These are phyloP conservation scores for Starmerella apicola DNA, from an alignment of 805 yeast species.

Conservation along the genomic window DNA sequence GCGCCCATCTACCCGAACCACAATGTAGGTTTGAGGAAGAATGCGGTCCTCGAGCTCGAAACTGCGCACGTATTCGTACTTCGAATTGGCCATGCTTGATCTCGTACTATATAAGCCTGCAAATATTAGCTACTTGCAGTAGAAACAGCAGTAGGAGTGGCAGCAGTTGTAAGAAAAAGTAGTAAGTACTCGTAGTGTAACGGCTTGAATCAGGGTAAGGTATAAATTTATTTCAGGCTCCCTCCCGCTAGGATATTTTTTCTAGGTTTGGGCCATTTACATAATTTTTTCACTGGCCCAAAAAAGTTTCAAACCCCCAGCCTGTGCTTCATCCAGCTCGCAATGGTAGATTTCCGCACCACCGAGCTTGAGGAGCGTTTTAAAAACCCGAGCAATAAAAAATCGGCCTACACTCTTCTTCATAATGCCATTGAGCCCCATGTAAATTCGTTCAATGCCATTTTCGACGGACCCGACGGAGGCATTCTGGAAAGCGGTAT, in stretches of 20 bases:
- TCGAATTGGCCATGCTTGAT: conserved; percentile 57
- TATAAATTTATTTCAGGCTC: too few species aligned
- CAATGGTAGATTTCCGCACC: conserved; percentile 45
- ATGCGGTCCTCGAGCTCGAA: conserved; percentile 66
- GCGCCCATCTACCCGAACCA: conserved; percentile 82
- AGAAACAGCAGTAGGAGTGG: too few species aligned
- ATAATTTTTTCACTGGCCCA: conserved; percentile 6
- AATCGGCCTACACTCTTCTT: conserved; percentile 67
- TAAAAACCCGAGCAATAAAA: conserved; percentile 78
- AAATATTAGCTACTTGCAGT: too few species aligned
- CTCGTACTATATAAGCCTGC: too few species aligned
- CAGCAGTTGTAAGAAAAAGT: too few species aligned
- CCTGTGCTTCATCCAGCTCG: neutral
- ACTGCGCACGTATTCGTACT: conserved; percentile 72
- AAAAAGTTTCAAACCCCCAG: neutral
- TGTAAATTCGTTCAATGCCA: conserved; percentile 89
- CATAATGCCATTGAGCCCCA: conserved; percentile 90
- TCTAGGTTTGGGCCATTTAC: conserved; percentile 2
- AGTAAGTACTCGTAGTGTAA: too few species aligned
- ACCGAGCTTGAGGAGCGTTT: conserved; percentile 79
- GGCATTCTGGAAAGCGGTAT: conserved; percentile 78
- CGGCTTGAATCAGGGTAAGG: too few species aligned
- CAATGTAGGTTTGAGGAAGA: conserved; percentile 68
- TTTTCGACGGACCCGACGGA: conserved; percentile 77
- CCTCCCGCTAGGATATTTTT: too few species aligned